Evolutionary conservation across 75 land plant species (phyloP), one percentile per base, ranked within the genome.

Genomic region (Pinus tabuliformis): DNA sequence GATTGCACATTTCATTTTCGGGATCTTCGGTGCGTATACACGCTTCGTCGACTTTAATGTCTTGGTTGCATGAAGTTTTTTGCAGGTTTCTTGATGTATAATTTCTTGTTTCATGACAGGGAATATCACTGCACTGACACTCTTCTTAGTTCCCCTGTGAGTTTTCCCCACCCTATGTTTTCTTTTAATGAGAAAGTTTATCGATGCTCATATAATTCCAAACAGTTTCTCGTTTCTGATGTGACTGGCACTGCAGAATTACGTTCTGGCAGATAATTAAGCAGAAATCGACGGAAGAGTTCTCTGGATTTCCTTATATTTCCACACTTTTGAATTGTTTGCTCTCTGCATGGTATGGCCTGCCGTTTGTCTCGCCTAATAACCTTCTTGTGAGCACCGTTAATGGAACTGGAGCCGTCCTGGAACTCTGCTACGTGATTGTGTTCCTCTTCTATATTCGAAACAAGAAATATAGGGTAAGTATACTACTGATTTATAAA

Each of bases 321-420:
- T 76, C 83, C 76, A 89, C 88, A 21, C 58, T 91, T 74, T 78
- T 85, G 77, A 91, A 91, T 70, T 87, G 89, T 80, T 87, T 91
- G 80, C 87, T 91, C 54, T 75, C 56, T 26, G 75, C 57, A 74
- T 58, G 85, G 90, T 91, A 93, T 68, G 96, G 96, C 1, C 75
- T 93, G 33, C 96, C 96, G 3, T 89, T 93, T 75, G 83, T 93
- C 49, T 92, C 94, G 6, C 85, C 88, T 2, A 68, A 93, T 87
- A 91, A 93, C 80, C 26, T 91, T 17, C 81, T 91, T 33, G 91
- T 93, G 57, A 68, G 81, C 76, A 89, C 94, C 8, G 85, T 91
- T 73, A 93, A 93, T 72, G 93, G 89, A 57, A 79, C 89, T 2
- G 96, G 96, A 3, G 85, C 84, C 0, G 79, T 33, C 22, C 81